These are phyloP conservation scores for Curvularia eragrostidis DNA, from an alignment of 2,329 filamentous ascomycete genomes.

Conservation along the genomic window DNA sequence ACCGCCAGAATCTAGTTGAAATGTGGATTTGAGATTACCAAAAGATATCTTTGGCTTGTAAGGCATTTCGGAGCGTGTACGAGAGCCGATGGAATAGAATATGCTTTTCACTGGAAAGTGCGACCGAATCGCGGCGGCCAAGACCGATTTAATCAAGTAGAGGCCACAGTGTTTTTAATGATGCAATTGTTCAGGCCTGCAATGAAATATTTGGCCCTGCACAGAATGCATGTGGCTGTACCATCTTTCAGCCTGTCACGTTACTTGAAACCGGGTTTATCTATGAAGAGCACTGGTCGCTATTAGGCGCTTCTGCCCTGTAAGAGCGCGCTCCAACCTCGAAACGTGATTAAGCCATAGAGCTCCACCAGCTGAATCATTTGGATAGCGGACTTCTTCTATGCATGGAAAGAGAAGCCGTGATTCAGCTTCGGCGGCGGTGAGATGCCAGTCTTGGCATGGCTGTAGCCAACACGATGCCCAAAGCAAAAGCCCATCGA, in stretches of 20 bases:
- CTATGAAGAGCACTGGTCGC: background rate
- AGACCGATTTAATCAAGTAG: conserved; percentile 19
- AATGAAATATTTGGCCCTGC: background rate
- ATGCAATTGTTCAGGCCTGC: background rate
- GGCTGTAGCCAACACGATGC: background rate
- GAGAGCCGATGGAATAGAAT: conserved; percentile 16
- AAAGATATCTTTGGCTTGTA: background rate
- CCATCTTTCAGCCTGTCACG: background rate
- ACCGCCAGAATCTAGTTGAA: too few species aligned
- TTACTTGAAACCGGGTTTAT: background rate
- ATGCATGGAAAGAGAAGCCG: background rate
- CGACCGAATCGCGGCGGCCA: conserved; percentile 22
- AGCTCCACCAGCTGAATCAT: background rate
- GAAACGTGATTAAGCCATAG: background rate
- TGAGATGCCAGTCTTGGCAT: background rate
- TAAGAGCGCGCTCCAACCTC: background rate
- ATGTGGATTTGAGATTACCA: background rate
- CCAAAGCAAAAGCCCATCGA: background rate
- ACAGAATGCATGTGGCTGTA: background rate
- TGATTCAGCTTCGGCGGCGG: conserved; percentile 4
- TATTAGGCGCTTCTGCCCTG: background rate
- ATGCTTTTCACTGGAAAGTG: conserved; percentile 10
- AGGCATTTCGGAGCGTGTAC: conserved; percentile 11
- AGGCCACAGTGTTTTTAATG: conserved; percentile 1
- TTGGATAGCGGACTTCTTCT: background rate